phyloP scores from a whole-genome alignment of 139 green algal genomes.

The Auxenochlorella protothecoides region DNA sequence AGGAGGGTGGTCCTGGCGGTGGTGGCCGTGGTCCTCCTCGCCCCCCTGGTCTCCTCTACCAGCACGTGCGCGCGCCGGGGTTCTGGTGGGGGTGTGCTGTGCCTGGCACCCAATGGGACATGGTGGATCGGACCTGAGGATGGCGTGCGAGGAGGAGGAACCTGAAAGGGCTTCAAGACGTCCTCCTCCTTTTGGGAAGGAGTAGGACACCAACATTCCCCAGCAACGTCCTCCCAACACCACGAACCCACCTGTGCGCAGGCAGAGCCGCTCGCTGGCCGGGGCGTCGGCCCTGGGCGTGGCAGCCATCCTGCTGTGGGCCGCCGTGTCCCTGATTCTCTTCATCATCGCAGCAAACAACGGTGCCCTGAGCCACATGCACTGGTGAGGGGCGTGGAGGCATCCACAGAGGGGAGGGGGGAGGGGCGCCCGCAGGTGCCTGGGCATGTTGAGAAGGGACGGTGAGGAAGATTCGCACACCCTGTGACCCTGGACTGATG shows the following conservation, averaged over 20 bases:
- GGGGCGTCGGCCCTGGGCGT: slow-evolving; percentile 12
- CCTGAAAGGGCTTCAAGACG: too few species aligned
- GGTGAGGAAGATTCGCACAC: too few species aligned
- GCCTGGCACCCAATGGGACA: not conserved
- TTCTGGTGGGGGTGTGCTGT: not conserved
- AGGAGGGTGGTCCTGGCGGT: slow-evolving; percentile 16
- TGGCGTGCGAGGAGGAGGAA: too few species aligned
- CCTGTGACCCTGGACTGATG: too few species aligned
- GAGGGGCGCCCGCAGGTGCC: not conserved
- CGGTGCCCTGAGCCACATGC: slow-evolving; percentile 12
- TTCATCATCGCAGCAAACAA: slow-evolving; percentile 14
- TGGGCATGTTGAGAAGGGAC: too few species aligned
- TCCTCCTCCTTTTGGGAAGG: too few species aligned
- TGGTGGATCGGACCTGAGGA: not conserved
- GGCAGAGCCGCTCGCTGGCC: not conserved
- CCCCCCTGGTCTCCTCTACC: slow-evolving; percentile 8
- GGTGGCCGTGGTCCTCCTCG: slow-evolving; percentile 14
- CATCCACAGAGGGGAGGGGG: not conserved
- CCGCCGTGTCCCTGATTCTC: slow-evolving; percentile 5
- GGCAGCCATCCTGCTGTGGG: slow-evolving; percentile 16
- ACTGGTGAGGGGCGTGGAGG: slow-evolving; percentile 4
- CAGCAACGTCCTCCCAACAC: too few species aligned
- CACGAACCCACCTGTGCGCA: not conserved
- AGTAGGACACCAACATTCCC: too few species aligned
- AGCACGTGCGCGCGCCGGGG: not conserved